Conservation (phyloP, 805 yeast species). For the Saccharomycopsis sp. region DNA sequence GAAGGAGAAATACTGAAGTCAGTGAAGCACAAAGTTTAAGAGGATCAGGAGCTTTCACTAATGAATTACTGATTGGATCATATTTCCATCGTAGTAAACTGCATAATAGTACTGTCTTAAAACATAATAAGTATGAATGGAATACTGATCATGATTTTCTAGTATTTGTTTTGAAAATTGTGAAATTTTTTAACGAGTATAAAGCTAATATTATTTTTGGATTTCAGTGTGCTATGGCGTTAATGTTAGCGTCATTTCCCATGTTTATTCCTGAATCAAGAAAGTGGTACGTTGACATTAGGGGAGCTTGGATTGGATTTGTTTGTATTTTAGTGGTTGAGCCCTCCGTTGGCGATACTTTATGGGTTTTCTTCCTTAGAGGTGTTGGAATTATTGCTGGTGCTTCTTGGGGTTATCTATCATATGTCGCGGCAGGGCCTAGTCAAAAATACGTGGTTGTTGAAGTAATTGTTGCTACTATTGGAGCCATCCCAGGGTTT, state of each 20-base stretch:
- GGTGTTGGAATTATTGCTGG: constrained; percentile 38
- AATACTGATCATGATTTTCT: too few relatives aligned
- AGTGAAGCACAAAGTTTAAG: not conserved
- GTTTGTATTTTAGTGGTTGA: constrained; percentile 39
- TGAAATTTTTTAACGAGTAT: too few relatives aligned
- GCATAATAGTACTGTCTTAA: too few relatives aligned
- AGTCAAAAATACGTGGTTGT: constrained; percentile 31
- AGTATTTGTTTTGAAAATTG: too few relatives aligned
- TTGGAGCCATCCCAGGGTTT: constrained; percentile 37
- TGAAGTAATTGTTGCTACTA: constrained; percentile 31
- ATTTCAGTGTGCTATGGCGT: constrained; percentile 33
- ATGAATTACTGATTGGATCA: too few relatives aligned
- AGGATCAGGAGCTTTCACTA: too few relatives aligned
- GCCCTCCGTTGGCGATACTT: constrained; percentile 41
- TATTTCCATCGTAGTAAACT: too few relatives aligned
- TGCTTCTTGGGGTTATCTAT: constrained; percentile 38
- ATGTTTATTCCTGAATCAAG: constrained; percentile 38
- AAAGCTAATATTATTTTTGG: constrained; percentile 40
- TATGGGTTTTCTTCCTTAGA: constrained; percentile 36
- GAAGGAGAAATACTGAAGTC: too few relatives aligned
- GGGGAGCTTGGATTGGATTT: constrained; percentile 46
- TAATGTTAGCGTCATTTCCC: constrained; percentile 39
- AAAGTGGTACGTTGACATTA: constrained; percentile 36
- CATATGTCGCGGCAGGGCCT: constrained; percentile 32
- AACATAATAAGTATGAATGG: too few relatives aligned